Percentiles rank a stretch among this genome's conserved stretches.
phyloP scores from a whole-genome alignment of 192 early-diverging fungal genomes.

The Glomus cerebriforme region DNA sequence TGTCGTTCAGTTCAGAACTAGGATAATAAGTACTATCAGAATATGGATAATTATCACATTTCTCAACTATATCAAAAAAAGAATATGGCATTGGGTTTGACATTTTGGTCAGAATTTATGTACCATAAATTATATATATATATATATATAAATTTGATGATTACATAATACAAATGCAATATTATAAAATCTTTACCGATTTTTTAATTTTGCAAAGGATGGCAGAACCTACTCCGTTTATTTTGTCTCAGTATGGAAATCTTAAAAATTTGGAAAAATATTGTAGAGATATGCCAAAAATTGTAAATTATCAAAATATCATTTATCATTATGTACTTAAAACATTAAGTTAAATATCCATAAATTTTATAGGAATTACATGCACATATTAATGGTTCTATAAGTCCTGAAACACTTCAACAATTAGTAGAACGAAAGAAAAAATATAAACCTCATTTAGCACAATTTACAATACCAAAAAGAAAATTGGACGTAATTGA shows the following conservation, averaged over 20 bases:
- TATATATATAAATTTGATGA: too few relatives aligned
- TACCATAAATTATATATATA: too few relatives aligned
- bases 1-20: neutral
- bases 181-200: too few relatives aligned
- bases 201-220: neutral
- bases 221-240: neutral
- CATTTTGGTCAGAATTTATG: neutral
- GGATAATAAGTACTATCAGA: neutral
- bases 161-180: too few relatives aligned
- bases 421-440: constrained; percentile 43
- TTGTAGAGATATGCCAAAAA: constrained; percentile 4
- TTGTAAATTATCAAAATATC: neutral
- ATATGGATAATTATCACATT: constrained; percentile 55
- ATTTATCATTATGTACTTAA: too few relatives aligned
- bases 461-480: constrained; percentile 44
- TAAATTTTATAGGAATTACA: constrained; percentile 50
- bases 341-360: too few relatives aligned
- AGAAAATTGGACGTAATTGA: constrained; percentile 36
- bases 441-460: constrained; percentile 43
- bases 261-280: neutral
- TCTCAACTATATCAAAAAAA: constrained; percentile 46
- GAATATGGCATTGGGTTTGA: neutral
- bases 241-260: neutral
- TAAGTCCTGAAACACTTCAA: constrained; percentile 44
- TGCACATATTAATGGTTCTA: constrained; percentile 63